Percentiles rank a stretch among this genome's conserved stretches.
phyloP scores from a whole-genome alignment of 1,139 yeast genomes.

The Scheffersomyces cryptocercus region DNA sequence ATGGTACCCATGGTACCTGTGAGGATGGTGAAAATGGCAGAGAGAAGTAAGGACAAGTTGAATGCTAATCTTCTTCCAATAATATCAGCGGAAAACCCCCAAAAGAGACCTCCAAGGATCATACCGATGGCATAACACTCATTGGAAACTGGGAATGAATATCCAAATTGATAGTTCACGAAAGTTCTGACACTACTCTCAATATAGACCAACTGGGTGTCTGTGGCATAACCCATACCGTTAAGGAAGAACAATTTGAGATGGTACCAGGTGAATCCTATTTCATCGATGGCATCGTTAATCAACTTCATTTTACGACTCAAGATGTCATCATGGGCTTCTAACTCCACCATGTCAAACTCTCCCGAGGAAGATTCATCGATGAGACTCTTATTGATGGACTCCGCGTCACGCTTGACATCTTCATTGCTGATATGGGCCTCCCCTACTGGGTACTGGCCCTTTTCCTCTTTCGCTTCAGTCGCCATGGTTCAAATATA shows the following conservation, averaged over 20 bases:
- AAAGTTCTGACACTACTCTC: constrained; percentile 39
- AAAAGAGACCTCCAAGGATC: constrained; percentile 51
- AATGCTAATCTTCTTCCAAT: constrained; percentile 31
- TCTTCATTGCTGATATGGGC: too few relatives aligned
- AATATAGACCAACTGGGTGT: constrained; percentile 52
- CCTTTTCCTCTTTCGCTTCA: too few relatives aligned
- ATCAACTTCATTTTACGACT: constrained; percentile 37
- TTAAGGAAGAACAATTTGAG: constrained; percentile 41
- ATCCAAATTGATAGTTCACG: constrained; percentile 45
- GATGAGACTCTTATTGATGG: too few relatives aligned
- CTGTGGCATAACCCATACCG: constrained; percentile 68
- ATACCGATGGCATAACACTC: constrained; percentile 43
- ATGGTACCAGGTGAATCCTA: constrained; percentile 54
- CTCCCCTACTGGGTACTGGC: too few relatives aligned
- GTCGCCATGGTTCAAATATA: too few relatives aligned
- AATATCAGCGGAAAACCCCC: constrained; percentile 24
- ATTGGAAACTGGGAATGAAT: constrained; percentile 29
- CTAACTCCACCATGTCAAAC: constrained; percentile 19
- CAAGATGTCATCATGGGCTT: constrained; percentile 28
- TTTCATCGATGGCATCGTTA: constrained; percentile 51
- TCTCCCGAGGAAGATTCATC: constrained; percentile 3
- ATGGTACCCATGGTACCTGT: constrained; percentile 31
- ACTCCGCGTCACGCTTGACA: too few relatives aligned
- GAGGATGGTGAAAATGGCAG: constrained; percentile 24
- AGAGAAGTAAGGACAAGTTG: constrained; percentile 35